phyloP scores from a whole-genome alignment of 805 yeast species.

The Trichomonascus vanleenenianus region DNA sequence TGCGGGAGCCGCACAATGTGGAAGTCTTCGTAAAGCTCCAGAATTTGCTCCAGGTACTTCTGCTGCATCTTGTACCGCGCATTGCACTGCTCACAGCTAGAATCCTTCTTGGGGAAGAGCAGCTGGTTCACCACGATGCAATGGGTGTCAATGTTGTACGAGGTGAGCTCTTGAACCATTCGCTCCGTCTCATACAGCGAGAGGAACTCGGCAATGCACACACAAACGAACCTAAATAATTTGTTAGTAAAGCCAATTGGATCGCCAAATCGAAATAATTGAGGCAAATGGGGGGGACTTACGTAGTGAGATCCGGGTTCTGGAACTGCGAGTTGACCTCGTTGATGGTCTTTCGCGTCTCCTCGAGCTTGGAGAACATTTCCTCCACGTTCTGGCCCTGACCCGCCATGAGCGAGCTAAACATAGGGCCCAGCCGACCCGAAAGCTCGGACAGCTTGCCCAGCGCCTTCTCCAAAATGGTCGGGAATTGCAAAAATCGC shows the following conservation, averaged over 20 bases:
- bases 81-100: constrained; percentile 79
- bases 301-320: constrained; percentile 88
- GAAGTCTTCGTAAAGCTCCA: constrained; percentile 93
- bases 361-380: constrained; percentile 69
- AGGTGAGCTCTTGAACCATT: constrained; percentile 90
- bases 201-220: constrained; percentile 93
- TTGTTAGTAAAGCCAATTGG: too few relatives aligned
- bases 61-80: constrained; percentile 94
- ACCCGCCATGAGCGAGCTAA: constrained; percentile 69
- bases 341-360: constrained; percentile 68
- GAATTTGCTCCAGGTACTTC: constrained; percentile 91
- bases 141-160: constrained; percentile 93
- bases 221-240: constrained; percentile 52
- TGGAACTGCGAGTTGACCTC: constrained; percentile 94
- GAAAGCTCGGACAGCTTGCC: constrained; percentile 82
- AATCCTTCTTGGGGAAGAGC: constrained; percentile 66
- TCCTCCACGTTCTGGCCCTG: constrained; percentile 41
- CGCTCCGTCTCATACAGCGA: constrained; percentile 96
- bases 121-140: constrained; percentile 94
- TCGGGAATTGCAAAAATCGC: constrained; percentile 89
- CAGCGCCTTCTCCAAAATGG: constrained; percentile 80
- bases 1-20: constrained; percentile 94
- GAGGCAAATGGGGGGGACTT: too few relatives aligned
- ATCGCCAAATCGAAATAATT: constrained; percentile 29
- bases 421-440: constrained; percentile 83